Evolutionary conservation across 2,329 filamentous ascomycete genomes (phyloP), one percentile per base, ranked within the genome.

Genomic region (Alternaria sp.): DNA sequence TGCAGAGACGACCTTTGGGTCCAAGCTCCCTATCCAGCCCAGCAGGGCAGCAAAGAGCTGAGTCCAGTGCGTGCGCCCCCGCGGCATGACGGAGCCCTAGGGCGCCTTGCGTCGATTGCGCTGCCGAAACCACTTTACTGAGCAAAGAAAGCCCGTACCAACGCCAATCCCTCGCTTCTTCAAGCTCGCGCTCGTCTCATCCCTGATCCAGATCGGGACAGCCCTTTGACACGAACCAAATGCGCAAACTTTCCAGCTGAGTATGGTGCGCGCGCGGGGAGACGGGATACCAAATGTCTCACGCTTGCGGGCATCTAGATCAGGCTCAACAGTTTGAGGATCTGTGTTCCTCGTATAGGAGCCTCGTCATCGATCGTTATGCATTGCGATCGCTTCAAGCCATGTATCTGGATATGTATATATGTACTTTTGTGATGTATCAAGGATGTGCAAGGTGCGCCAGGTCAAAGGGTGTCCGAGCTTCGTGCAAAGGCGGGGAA

Each of bases 141-240:
- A 23, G 28, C 15, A 40, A 40, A 40, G 32, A 36, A 40, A 21
- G 49, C 28, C 49, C 21, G 28, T 36, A 23, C 13, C 28, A 51
- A 36, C 19, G 17, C 49, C 49, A 52, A 36, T 25, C 30, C 36
- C 49, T 52, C 30, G 49, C 49, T 40, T 52, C 49, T 52, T 19
- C 36, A 15, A 52, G 30, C 49, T 52, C 49, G n/a, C 36, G 36
- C 9, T 52, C 49, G 49, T 25, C 49, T 52, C 49, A 52, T 52
- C 49, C 49, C 49, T 52, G 49, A 52, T 52, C 49, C 49, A 52
- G 30, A 52, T 52, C 30, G 28, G 49, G 49, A 52, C 49, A 52
- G 30, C 30, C 49, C 49, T 40, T 40, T 15, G 19, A 23, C 49
- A 40, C 36, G 36, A 40, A 40, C 36, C 32, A 12, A 52, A 32